Evolutionary conservation across 2,329 filamentous ascomycete species (phyloP), one percentile per base, ranked within the genome.

Genomic region (Ophiostoma ips): DNA sequence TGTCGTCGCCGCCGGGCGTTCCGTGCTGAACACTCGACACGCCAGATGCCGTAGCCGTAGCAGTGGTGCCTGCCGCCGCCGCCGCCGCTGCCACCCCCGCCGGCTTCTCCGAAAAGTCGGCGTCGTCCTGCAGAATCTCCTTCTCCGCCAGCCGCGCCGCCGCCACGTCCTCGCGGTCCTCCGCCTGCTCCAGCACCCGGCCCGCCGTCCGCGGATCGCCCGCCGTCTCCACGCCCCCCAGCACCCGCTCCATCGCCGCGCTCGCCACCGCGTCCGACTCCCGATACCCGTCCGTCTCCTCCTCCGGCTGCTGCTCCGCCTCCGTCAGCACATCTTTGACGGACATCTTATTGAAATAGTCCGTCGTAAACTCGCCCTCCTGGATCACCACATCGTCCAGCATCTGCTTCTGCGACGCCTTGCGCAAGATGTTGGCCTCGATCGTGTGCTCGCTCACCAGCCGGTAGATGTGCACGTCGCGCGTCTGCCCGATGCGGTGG

Each of bases 361-460:
- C 92, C 0, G 92, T 98, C 0, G 90, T 98, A 64, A 98, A 98
- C 57, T 90, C 88, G 55, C 92, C 92, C 63, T 96, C 92, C 62
- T 98, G 94, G 57, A 98, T 98, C 51, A 98, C 89, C 8, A 98
- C 87, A 56, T 98, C 92, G 60, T 98, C 92, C 0, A 98, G 76
- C 78, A 98, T 88, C 59, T 94, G 86, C 69, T 98, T 98, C 66
- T 98, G 92, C 49, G 92, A 94, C 12, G 88, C 88, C 62, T 96
- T 96, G 55, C 90, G 86, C 36, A 98, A 71, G 54, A 98, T 98
- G 61, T 98, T 98, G 60, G 90, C 90, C 65, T 98, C 92, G 53
- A 98, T 96, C 0, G 92, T 98, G 61, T 94, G 83, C 60, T 95
- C 83, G 11, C 87, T 92, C 9, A 94, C 81, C 18, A 96, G 81